Evolutionary conservation across 202 grass and related monocot species (phyloP).

Genomic region (Hordeum pubiflorum): DNA sequence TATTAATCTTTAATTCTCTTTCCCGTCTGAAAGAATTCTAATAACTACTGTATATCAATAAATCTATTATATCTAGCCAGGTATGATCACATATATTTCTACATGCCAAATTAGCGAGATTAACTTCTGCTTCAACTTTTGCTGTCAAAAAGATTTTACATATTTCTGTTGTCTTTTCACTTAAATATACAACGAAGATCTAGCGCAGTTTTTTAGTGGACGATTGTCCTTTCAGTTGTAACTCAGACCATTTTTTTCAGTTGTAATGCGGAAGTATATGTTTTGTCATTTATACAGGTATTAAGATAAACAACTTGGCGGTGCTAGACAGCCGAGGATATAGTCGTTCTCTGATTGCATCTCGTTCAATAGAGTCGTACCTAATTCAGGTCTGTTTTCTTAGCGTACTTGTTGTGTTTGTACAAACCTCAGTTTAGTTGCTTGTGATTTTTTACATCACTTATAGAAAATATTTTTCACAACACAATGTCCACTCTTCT

Average conservation of each 20-base stretch:
- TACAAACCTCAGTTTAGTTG: conserved; percentile 4
- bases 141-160: not conserved
- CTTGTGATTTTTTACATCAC: not conserved
- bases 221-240: not conserved
- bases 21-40: not conserved
- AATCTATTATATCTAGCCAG: not conserved
- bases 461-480: not conserved
- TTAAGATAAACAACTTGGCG: conserved; percentile 79
- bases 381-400: conserved; percentile 73
- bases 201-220: not conserved
- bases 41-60: not conserved
- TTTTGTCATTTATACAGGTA: conserved; percentile 42
- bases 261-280: not conserved
- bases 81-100: conserved; percentile 1
- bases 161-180: not conserved
- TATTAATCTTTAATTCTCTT: not conserved
- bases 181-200: not conserved
- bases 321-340: conserved; percentile 65
- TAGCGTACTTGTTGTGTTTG: conserved; percentile 17
- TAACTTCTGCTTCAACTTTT: not conserved
- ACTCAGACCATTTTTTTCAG: not conserved
- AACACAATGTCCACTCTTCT: not conserved
- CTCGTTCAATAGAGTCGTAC: conserved; percentile 85
- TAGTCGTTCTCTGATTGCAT: conserved; percentile 70
- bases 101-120: not conserved